These are phyloP conservation scores for Fraxinus angustifolia DNA, from an alignment of 305 asterid species.

Conservation along the genomic window DNA sequence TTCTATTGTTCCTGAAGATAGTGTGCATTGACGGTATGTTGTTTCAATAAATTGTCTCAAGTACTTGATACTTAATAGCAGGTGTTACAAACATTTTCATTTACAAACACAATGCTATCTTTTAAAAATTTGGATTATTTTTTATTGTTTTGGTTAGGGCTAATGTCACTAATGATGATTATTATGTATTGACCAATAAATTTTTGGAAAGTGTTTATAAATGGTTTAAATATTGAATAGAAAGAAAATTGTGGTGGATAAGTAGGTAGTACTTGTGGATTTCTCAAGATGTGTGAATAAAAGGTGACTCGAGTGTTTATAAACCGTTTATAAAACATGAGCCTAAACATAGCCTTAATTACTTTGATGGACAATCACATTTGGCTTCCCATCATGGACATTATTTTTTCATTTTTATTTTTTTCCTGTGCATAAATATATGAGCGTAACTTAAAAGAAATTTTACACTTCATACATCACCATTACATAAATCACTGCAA, in stretches of 20 bases:
- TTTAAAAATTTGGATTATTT: background rate
- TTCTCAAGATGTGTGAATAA: background rate
- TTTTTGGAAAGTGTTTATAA: too few relatives aligned
- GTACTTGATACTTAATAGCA: slow-evolving; percentile 14
- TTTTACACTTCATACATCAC: background rate
- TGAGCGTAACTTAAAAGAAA: background rate
- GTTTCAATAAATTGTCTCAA: slow-evolving; percentile 3
- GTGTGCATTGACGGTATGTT: background rate
- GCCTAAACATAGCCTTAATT: background rate
- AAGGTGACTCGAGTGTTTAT: background rate
- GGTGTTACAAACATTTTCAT: background rate
- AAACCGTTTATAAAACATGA: background rate
- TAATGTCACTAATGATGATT: background rate
- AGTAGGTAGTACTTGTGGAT: background rate
- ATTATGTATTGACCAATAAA: slow-evolving; percentile 6
- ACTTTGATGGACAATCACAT: background rate
- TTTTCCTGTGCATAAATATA: background rate
- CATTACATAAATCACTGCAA: background rate
- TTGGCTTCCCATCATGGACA: background rate
- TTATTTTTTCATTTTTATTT: background rate
- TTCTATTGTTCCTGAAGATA: slow-evolving; percentile 19
- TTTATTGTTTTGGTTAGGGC: background rate
- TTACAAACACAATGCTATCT: background rate
- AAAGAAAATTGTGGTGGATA: background rate
- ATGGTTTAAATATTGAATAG: background rate